phyloP scores from a whole-genome alignment of 495 filamentous ascomycete species.

The Penicillium egyptiacum region DNA sequence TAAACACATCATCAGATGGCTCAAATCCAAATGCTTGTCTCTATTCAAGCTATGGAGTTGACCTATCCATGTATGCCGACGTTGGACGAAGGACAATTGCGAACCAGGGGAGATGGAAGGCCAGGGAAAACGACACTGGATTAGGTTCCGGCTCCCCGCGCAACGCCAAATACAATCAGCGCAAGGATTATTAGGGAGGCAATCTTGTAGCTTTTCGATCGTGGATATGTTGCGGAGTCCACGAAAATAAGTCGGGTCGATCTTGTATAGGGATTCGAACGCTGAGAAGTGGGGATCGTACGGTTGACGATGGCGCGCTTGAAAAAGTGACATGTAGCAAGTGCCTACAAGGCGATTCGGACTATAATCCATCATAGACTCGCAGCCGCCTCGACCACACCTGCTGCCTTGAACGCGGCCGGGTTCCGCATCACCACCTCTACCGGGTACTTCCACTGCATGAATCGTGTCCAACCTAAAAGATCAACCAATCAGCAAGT shows the following conservation, averaged over 20 bases:
- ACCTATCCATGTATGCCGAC: slow-evolving; percentile 1
- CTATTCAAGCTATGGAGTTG: slow-evolving; percentile 12
- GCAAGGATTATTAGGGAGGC: not conserved
- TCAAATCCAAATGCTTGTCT: slow-evolving; percentile 1
- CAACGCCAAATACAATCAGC: not conserved
- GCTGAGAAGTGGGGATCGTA: not conserved
- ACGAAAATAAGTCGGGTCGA: slow-evolving; percentile 6
- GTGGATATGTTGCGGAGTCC: slow-evolving; percentile 1
- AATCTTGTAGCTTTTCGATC: not conserved
- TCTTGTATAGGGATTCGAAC: not conserved
- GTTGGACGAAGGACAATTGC: not conserved
- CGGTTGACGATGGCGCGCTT: not conserved
- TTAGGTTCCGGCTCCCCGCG: not conserved
- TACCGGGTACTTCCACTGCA: slow-evolving; percentile 77
- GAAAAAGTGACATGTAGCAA: not conserved
- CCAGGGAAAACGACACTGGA: not conserved
- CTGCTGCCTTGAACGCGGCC: slow-evolving; percentile 61
- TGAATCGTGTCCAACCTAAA: slow-evolving; percentile 69
- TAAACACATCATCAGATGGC: slow-evolving; percentile 4
- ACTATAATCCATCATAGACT: slow-evolving; percentile 53
- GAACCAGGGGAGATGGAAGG: not conserved
- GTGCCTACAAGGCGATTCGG: not conserved
- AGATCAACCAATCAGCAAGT: not conserved
- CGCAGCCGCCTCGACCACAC: slow-evolving; percentile 69
- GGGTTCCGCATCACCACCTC: slow-evolving; percentile 59